A percentile compares a stretch with the other conserved stretches of the same genome.
These are phyloP conservation scores for Chenopodium quinoa DNA, from an alignment of 148 eudicot species.

Conservation along the genomic window DNA sequence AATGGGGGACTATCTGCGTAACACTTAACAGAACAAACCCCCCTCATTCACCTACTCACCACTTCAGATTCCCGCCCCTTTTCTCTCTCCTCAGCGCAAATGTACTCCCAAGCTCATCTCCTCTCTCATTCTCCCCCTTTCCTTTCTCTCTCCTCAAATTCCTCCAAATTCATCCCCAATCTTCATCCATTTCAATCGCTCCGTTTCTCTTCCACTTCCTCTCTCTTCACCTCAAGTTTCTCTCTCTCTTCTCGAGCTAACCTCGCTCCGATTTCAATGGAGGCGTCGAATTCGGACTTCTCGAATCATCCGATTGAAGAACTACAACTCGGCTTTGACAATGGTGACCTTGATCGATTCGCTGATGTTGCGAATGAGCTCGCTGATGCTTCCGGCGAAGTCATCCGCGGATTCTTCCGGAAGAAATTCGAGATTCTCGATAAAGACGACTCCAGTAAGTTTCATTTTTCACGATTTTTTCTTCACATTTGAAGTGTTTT, in stretches of 20 bases:
- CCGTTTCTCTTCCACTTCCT: background rate
- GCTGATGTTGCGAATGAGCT: constrained; percentile 49
- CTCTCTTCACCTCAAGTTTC: background rate
- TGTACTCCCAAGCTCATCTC: constrained; percentile 35
- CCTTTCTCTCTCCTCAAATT: constrained; percentile 19
- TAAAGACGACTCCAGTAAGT: constrained; percentile 75
- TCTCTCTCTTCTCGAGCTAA: constrained; percentile 14
- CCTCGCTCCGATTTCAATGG: constrained; percentile 20
- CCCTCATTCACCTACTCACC: no score
- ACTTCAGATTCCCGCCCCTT: background rate
- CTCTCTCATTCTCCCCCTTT: constrained; percentile 25
- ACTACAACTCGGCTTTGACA: constrained; percentile 9
- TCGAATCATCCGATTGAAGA: background rate
- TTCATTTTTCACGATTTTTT: background rate
- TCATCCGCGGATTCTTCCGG: constrained; percentile 75
- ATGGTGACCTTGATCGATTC: constrained; percentile 48
- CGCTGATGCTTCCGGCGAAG: constrained; percentile 85
- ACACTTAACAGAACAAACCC: no score
- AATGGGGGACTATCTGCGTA: no score
- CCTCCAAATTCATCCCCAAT: constrained; percentile 4
- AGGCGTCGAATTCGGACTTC: constrained; percentile 27
- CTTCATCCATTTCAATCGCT: constrained; percentile 14
- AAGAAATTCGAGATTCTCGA: constrained; percentile 68
- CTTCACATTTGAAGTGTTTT: background rate
- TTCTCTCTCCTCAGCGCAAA: constrained; percentile 21